A percentile compares a stretch with the other conserved stretches of the same genome.
phyloP scores from a whole-genome alignment of 2,329 filamentous ascomycete genomes.

The Colletotrichum sp. region DNA sequence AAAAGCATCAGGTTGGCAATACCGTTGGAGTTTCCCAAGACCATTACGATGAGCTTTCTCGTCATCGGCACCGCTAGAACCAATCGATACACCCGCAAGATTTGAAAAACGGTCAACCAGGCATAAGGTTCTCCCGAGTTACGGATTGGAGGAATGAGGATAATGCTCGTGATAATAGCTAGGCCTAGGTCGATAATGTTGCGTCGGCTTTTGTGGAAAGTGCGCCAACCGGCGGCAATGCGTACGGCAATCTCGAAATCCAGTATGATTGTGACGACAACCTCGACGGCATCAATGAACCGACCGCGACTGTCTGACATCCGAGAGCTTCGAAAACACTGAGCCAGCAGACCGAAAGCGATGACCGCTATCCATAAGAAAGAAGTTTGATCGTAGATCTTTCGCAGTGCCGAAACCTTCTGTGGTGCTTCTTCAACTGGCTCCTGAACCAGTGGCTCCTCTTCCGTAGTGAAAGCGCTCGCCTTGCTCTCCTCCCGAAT shows the following conservation, averaged over 20 bases:
- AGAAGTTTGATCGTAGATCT: slow-evolving; percentile 74
- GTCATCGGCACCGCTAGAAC: slow-evolving; percentile 90
- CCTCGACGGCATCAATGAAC: slow-evolving; percentile 77
- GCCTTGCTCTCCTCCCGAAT: slow-evolving; percentile 95
- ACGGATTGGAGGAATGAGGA: slow-evolving; percentile 83
- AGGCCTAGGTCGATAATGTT: slow-evolving; percentile 85
- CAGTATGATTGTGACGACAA: slow-evolving; percentile 78
- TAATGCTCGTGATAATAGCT: slow-evolving; percentile 81
- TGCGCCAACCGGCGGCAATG: slow-evolving; percentile 78
- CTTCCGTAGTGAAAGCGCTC: slow-evolving; percentile 87
- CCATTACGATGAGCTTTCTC: slow-evolving; percentile 82
- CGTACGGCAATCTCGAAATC: slow-evolving; percentile 84
- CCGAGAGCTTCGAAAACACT: slow-evolving; percentile 75
- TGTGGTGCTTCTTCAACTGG: slow-evolving; percentile 24
- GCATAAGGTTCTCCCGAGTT: slow-evolving; percentile 75
- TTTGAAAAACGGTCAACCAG: slow-evolving; percentile 93
- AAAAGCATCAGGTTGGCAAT: slow-evolving; percentile 94
- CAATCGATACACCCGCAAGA: slow-evolving; percentile 88
- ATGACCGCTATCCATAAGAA: slow-evolving; percentile 85
- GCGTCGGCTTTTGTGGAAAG: slow-evolving; percentile 74
- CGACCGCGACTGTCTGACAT: slow-evolving; percentile 68
- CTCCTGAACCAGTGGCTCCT: slow-evolving; percentile 48
- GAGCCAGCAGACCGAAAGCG: slow-evolving; percentile 77
- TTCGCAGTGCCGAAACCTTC: slow-evolving; percentile 62
- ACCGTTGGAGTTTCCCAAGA: slow-evolving; percentile 90